phyloP scores from a whole-genome alignment of 257 asterid species.

The Solanum etuberosum region DNA sequence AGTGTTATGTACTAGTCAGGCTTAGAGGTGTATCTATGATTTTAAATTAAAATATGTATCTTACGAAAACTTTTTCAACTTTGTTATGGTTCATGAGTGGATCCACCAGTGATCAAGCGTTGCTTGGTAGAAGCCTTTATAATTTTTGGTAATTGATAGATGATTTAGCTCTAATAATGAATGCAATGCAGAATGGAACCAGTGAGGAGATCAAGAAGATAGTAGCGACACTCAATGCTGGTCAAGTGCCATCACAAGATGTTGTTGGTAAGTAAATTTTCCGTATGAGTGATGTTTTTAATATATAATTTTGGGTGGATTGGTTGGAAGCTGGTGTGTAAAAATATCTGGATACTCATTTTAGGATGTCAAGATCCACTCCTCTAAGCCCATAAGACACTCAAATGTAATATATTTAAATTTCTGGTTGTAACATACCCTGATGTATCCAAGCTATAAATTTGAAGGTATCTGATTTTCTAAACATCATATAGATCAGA shows the following conservation, averaged over 20 bases:
- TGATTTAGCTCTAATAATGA: neutral
- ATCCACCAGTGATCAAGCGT: neutral
- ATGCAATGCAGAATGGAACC: constrained; percentile 66
- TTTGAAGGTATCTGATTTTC: neutral
- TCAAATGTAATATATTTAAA: neutral
- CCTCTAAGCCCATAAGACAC: neutral
- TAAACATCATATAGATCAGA: neutral
- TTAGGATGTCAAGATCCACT: neutral
- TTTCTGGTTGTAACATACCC: neutral
- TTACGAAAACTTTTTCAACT: neutral
- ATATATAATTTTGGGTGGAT: neutral
- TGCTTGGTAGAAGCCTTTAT: neutral
- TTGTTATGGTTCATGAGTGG: neutral
- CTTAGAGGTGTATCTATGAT: neutral
- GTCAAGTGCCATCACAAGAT: constrained; percentile 72
- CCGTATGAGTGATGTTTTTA: neutral
- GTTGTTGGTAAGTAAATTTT: constrained; percentile 66
- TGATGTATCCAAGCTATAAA: neutral
- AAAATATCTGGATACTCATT: neutral
- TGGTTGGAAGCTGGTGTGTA: neutral
- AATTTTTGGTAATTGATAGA: neutral
- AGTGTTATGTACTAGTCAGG: neutral
- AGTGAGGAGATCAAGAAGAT: constrained; percentile 87
- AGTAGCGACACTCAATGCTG: constrained; percentile 64
- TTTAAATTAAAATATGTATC: neutral